Base-by-base conservation (phyloP, 495 filamentous ascomycete genomes). In the Hypoxylon lienhwacheense region DNA sequence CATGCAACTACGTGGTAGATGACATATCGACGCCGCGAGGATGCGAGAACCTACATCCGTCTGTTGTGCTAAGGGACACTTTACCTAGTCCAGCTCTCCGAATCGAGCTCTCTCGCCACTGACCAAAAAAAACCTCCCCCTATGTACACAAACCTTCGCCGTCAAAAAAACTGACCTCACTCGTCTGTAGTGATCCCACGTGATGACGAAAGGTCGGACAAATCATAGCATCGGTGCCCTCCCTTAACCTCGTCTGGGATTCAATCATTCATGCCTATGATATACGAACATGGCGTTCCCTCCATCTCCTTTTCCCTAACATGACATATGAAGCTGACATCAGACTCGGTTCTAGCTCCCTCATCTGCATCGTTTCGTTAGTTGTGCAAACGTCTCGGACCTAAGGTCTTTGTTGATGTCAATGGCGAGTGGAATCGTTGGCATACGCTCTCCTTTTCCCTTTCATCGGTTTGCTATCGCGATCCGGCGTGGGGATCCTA, bases 251-350 rank as follows among this genome's bases (percentile, higher is more conserved):
- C 22, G 35, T 35, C 28, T 8, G 16, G 21, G 43, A 2, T 42
- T 26, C 12, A 31, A 15, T 39, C 15, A 5, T 51, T 37, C 40
- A 49, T 37, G 31, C 24, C 45, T 40, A 53, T 36, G 21, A n/a
- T n/a, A n/a, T n/a, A n/a, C n/a, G n/a, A n/a, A n/a, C n/a, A n/a
- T n/a, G n/a, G n/a, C n/a, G n/a, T n/a, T n/a, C n/a, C n/a, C n/a
- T n/a, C n/a, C n/a, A n/a, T n/a, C n/a, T n/a, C n/a, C n/a, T n/a
- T n/a, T n/a, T n/a, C n/a, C n/a, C n/a, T 2, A 15, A 8, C 10
- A 44, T 61, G 59, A 53, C 53, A 57, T 49, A 57, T 25, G 48
- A 47, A 39, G 45, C 53, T 62, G 59, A 62, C 59, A 62, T 62
- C 59, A 62, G 53, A 57, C 32, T 12, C 40, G 32, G 21, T 35